A percentile compares a stretch with the other conserved stretches of the same genome.
These are phyloP conservation scores for Litsea cubeba DNA, from an alignment of 164 flowering plant genomes.

Conservation along the genomic window DNA sequence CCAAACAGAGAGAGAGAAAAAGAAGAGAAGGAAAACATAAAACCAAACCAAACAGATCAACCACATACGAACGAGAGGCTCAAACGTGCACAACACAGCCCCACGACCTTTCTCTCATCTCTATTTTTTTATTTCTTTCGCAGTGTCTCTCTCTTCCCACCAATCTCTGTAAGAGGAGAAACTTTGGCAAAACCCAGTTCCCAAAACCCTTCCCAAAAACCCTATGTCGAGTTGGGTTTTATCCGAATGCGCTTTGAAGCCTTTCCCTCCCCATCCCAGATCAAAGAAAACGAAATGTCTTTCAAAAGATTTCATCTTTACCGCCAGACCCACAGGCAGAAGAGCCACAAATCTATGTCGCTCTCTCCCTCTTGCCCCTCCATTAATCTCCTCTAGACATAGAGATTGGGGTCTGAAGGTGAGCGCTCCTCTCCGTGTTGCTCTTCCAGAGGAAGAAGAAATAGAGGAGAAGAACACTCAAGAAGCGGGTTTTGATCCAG, in stretches of 20 bases:
- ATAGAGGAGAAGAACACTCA: conserved; percentile 6
- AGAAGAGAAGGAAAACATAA: too few relatives aligned
- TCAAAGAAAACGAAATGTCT: background rate
- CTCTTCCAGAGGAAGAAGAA: conserved; percentile 10
- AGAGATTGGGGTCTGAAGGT: conserved; percentile 27
- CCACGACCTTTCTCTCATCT: background rate
- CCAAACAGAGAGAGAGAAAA: too few relatives aligned
- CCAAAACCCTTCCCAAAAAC: background rate
- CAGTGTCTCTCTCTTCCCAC: background rate
- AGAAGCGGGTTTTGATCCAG: conserved; percentile 44
- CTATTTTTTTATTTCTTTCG: background rate
- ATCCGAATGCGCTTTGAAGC: conserved; percentile 40
- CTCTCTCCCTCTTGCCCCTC: conserved; percentile 41
- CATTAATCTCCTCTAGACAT: too few relatives aligned
- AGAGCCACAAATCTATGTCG: background rate
- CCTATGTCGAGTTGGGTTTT: conserved; percentile 6
- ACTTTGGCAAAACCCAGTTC: background rate
- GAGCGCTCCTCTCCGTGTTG: conserved; percentile 20
- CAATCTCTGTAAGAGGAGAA: background rate
- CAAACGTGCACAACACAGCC: background rate
- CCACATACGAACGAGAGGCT: conserved; percentile 5
- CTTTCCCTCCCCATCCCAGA: conserved; percentile 18
- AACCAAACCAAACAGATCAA: background rate
- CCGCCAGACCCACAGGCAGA: background rate
- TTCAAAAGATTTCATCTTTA: background rate